Evolutionary conservation across 768 basidiomycete species (phyloP).

Genomic region (Mycena filopes): DNA sequence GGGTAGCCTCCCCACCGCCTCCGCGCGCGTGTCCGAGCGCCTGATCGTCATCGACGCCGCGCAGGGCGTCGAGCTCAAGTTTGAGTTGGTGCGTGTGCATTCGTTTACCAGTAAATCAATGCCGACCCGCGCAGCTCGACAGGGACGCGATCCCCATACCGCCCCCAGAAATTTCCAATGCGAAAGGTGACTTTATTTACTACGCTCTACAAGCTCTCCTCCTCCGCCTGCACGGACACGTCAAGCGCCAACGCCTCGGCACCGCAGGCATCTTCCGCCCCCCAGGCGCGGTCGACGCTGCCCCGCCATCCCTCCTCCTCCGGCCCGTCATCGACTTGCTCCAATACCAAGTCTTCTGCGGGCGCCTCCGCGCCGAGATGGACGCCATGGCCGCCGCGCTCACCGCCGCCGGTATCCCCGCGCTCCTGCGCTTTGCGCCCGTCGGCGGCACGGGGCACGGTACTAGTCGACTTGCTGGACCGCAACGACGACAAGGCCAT

Average conservation of each 20-base stretch:
- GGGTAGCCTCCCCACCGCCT: conserved; percentile 78
- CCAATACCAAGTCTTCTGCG: conserved; percentile 82
- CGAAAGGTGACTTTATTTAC: conserved; percentile 76
- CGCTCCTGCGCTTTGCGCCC: conserved; percentile 66
- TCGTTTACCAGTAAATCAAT: background rate
- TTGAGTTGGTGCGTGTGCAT: conserved; percentile 71
- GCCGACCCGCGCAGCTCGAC: conserved; percentile 45
- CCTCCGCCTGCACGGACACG: conserved; percentile 64
- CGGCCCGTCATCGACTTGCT: conserved; percentile 82
- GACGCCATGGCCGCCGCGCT: conserved; percentile 61
- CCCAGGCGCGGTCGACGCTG: conserved; percentile 28
- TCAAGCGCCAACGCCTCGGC: conserved; percentile 55
- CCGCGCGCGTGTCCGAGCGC: conserved; percentile 82
- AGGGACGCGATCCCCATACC: conserved; percentile 33
- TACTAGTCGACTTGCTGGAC: conserved; percentile 62
- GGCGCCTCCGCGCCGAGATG: conserved; percentile 69
- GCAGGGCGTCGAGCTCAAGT: conserved; percentile 71
- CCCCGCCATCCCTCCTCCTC: conserved; percentile 61
- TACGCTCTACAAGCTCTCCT: conserved; percentile 71
- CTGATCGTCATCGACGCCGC: conserved; percentile 83
- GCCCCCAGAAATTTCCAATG: conserved; percentile 34
- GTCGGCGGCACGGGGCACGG: conserved; percentile 75
- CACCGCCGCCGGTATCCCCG: conserved; percentile 62
- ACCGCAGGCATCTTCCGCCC: conserved; percentile 37
- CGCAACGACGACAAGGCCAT: conserved; percentile 50